Evolutionary conservation across 192 early-diverging fungal genomes (phyloP).

Genomic region (Lunasporangiospora selenospora): DNA sequence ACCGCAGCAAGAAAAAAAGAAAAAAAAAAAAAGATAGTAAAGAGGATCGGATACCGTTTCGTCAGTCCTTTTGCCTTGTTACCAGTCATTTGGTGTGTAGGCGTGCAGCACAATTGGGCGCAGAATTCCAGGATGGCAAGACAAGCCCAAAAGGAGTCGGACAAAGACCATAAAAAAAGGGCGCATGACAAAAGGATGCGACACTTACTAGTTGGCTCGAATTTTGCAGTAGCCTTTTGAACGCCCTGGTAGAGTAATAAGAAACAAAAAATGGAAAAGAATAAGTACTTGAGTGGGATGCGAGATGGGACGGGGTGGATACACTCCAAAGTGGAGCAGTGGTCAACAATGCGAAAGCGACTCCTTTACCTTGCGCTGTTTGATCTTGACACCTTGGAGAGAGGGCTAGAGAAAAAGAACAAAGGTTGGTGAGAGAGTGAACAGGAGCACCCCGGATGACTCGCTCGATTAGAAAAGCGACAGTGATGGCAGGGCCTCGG

Average conservation of each 20-base stretch:
- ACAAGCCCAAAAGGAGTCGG: background rate
- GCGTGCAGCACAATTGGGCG: too few species aligned
- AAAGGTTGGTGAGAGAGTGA: too few species aligned
- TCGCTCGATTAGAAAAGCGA: too few species aligned
- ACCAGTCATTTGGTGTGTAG: too few species aligned
- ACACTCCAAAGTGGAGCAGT: background rate
- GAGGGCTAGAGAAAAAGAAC: too few species aligned
- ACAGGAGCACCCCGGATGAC: too few species aligned
- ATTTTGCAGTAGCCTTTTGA: conserved; percentile 60
- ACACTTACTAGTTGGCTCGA: conserved; percentile 55
- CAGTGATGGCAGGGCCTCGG: too few species aligned
- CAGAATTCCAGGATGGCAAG: too few species aligned
- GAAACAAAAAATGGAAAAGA: background rate
- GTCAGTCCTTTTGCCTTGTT: too few species aligned
- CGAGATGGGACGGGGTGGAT: background rate
- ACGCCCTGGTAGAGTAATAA: conserved; percentile 36
- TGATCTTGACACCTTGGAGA: conserved; percentile 63
- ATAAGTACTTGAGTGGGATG: too few species aligned
- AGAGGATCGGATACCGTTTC: background rate
- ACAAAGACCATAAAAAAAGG: background rate
- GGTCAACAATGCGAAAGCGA: background rate
- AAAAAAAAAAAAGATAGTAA: background rate
- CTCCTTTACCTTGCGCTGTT: conserved; percentile 53
- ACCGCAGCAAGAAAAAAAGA: background rate
- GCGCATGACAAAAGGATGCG: background rate